Conservation (phyloP, 2,329 filamentous ascomycete genomes). For the Neoarthrinium moseri region DNA sequence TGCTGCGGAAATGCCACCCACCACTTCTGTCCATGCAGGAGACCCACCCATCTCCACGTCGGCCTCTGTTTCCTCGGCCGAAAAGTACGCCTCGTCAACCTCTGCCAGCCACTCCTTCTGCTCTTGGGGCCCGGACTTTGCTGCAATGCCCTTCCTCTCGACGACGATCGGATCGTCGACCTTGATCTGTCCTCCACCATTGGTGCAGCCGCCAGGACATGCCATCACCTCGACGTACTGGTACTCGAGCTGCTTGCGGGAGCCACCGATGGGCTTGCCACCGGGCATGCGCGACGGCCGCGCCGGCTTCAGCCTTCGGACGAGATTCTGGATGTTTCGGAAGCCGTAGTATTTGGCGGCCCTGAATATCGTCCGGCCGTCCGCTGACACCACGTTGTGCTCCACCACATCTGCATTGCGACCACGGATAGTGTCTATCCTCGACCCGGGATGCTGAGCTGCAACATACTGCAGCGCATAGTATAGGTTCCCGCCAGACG, state of each 20-base stretch:
- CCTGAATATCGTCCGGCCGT: conserved; percentile 64
- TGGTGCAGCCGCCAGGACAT: conserved; percentile 97
- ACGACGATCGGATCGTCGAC: conserved; percentile 71
- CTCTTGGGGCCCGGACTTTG: conserved; percentile 69
- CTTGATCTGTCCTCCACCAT: conserved; percentile 94
- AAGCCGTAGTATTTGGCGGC: conserved; percentile 95
- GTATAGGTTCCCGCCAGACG: conserved; percentile 85
- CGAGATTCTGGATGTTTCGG: conserved; percentile 96
- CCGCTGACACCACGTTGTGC: conserved; percentile 64
- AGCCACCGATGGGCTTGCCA: conserved; percentile 59
- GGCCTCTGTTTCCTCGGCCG: conserved; percentile 54
- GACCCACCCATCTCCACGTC: conserved; percentile 20
- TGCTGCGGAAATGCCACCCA: conserved; percentile 65
- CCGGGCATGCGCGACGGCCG: conserved; percentile 78
- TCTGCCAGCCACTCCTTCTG: conserved; percentile 82
- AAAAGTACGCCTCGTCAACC: conserved; percentile 90
- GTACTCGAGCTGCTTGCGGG: conserved; percentile 67
- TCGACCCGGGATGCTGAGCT: conserved; percentile 67
- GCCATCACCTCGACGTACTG: conserved; percentile 99
- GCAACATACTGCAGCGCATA: conserved; percentile 79
- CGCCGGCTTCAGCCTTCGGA: conserved; percentile 84
- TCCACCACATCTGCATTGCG: conserved; percentile 91
- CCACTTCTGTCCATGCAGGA: conserved; percentile 36
- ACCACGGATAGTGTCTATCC: conserved; percentile 70
- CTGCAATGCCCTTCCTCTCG: conserved; percentile 43